A percentile compares a stretch with the other conserved stretches of the same genome.
These are phyloP conservation scores for Cephalotrichum gorgonifer DNA, from an alignment of 2,329 filamentous ascomycete species.

Conservation along the genomic window DNA sequence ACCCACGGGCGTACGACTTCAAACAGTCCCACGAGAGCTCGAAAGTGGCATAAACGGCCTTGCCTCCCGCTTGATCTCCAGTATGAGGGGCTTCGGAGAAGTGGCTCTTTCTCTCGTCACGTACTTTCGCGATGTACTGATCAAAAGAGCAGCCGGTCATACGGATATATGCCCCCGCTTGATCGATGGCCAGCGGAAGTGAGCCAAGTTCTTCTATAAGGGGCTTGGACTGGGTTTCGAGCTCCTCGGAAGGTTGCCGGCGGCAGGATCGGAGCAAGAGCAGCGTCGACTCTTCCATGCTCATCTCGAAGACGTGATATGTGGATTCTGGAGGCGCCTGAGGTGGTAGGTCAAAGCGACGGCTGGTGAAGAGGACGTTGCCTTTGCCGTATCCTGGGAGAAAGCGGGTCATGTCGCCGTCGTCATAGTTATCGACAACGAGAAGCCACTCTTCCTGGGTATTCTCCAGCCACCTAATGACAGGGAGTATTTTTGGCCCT, in stretches of 20 bases:
- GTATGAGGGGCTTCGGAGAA: conserved; percentile 1
- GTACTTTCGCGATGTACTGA: conserved; percentile 8
- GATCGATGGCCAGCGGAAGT: conserved; percentile 18
- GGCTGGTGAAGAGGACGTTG: conserved; percentile 18
- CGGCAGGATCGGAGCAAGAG: not conserved
- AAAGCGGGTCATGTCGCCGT: conserved; percentile 7
- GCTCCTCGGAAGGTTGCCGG: not conserved
- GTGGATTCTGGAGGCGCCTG: not conserved
- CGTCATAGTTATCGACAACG: conserved; percentile 18
- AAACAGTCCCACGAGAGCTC: conserved; percentile 16
- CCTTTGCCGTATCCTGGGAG: conserved; percentile 12
- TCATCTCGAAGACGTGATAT: not conserved
- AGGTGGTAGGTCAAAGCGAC: conserved; percentile 5
- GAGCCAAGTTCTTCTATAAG: conserved; percentile 13
- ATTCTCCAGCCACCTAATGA: conserved; percentile 11
- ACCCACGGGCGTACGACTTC: conserved; percentile 10
- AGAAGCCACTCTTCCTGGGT: conserved; percentile 17
- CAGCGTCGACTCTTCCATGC: not conserved
- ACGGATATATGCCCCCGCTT: conserved; percentile 13
- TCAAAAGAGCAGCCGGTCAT: conserved; percentile 5
- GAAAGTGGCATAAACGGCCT: conserved; percentile 8
- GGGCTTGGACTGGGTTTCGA: conserved; percentile 1
- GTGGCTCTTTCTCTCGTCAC: not conserved
- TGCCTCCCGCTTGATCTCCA: not conserved
- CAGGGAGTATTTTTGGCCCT: not conserved